Evolutionary conservation across 73 alveolate genomes (phyloP), one percentile per base, ranked within the genome.

Genomic region (Tetrahymena thermophila): DNA sequence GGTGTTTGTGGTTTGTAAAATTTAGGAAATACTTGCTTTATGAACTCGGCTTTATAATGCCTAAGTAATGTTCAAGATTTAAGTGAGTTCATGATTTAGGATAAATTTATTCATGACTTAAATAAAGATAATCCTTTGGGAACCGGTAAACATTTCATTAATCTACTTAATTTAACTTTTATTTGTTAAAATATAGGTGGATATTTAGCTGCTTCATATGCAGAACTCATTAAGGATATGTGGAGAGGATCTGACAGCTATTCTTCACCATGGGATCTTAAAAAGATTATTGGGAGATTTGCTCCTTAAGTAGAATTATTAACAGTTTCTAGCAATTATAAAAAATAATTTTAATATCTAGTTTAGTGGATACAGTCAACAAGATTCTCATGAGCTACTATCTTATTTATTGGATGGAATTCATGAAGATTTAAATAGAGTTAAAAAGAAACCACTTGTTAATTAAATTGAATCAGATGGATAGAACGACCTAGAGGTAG

Each of bases 11-110:
- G 99, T 16, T 96, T 99, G 37, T 83, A 97, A 16, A 99, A 99
- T 95, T 96, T 99, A 94, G 99, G 99, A 28, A 98, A 98, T 96
- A 98, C 99, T 35, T 99, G 99, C 97, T 99, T 98, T 96, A 99
- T 99, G 99, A 98, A 98, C 94, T 97, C 99, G 0, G 97, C 99
- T 38, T 97, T 99, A 21, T 97, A 99, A 96, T 99, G 99, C 56
- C 93, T 99, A 58, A 95, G 98, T 85, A 97, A 98, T 95, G 98
- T 98, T 5, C 84, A 93, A 56, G 99, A 98, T 95, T 95, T 99
- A 57, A 98, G 99, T 25, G 96, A 98, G 71, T 99, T 97, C 96
- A 98, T 98, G 97, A 94, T 98, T 35, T 94, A 96, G 93, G 94
- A 97, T 85, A 94, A 71, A 37, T 97, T 97, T 96, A 96, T 97